Percentiles rank a stretch among this genome's conserved stretches.
phyloP scores from a whole-genome alignment of 371 early-diverging fungal species.

The Mucor saturninus region DNA sequence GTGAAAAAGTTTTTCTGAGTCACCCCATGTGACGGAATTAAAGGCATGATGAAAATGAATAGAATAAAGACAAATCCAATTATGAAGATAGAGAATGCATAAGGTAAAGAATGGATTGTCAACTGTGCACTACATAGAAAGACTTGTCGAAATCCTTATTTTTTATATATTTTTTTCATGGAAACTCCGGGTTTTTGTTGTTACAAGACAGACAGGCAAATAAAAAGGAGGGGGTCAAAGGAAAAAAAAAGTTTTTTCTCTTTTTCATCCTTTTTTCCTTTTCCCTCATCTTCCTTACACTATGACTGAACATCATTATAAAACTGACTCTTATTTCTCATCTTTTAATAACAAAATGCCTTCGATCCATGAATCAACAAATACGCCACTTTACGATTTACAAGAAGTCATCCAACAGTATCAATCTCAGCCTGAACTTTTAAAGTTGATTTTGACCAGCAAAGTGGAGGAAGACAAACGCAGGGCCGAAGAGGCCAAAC shows the following conservation, averaged over 20 bases:
- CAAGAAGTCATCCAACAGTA: conserved; percentile 64
- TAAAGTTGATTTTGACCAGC: conserved; percentile 64
- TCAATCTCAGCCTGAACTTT: conserved; percentile 62
- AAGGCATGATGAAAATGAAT: conserved; percentile 5
- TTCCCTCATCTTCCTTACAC: not conserved
- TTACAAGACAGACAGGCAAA: not conserved
- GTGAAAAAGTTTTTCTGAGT: conserved; percentile 10
- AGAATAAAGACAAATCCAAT: conserved; percentile 4
- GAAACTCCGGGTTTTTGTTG: conserved; percentile 26
- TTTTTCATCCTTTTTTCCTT: conserved; percentile 3
- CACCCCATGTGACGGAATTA: conserved; percentile 21
- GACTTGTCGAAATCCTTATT: no score
- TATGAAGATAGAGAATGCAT: not conserved
- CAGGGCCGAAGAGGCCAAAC: conserved; percentile 64
- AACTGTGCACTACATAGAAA: no score
- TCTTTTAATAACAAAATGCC: conserved; percentile 2
- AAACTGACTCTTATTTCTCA: conserved; percentile 8
- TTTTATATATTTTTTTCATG: conserved; percentile 1
- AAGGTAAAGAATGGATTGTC: no score
- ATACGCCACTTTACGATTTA: conserved; percentile 43
- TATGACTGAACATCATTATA: conserved; percentile 4
- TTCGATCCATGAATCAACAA: conserved; percentile 2
- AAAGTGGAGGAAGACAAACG: conserved; percentile 73
- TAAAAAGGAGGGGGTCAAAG: conserved; percentile 7
- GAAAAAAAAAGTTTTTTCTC: conserved; percentile 5